phyloP scores from a whole-genome alignment of 2,329 filamentous ascomycete species.

The Aureobasidium sp. region DNA sequence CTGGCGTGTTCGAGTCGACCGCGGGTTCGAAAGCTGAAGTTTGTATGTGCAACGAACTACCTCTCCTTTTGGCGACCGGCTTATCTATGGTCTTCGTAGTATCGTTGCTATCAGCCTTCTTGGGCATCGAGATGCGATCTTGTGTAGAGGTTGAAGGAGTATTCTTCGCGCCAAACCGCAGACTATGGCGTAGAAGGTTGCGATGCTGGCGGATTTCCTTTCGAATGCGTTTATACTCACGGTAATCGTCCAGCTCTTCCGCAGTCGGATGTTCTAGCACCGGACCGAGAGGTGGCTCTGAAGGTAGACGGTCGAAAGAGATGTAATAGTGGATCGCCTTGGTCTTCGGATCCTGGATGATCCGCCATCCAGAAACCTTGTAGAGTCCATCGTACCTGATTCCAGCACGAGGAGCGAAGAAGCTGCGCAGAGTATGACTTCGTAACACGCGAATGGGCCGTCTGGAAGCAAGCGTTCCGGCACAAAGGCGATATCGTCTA shows the following conservation, averaged over 20 bases:
- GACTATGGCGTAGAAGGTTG: not conserved
- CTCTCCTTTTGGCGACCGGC: not conserved
- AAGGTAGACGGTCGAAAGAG: conserved; percentile 30
- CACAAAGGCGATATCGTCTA: conserved; percentile 39
- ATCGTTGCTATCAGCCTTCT: not conserved
- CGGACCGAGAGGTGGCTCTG: conserved; percentile 28
- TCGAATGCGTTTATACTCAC: conserved; percentile 40
- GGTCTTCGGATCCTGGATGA: conserved; percentile 26
- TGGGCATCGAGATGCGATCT: not conserved
- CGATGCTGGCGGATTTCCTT: not conserved
- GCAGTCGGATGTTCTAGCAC: conserved; percentile 35
- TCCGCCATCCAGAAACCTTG: conserved; percentile 36
- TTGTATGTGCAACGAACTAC: not conserved
- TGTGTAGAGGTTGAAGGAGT: not conserved
- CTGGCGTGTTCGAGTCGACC: not conserved
- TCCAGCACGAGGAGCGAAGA: conserved; percentile 41
- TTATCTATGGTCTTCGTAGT: not conserved
- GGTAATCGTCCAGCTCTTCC: conserved; percentile 43
- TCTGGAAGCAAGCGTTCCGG: conserved; percentile 34
- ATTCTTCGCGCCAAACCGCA: not conserved
- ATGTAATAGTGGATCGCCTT: conserved; percentile 33
- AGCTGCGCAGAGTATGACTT: conserved; percentile 37
- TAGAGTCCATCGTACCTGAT: conserved; percentile 45
- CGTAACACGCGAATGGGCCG: conserved; percentile 39
- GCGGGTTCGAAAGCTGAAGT: not conserved